These are phyloP conservation scores for Bruguiera gymnorhiza DNA, from an alignment of 345 rosid species.

Conservation along the genomic window DNA sequence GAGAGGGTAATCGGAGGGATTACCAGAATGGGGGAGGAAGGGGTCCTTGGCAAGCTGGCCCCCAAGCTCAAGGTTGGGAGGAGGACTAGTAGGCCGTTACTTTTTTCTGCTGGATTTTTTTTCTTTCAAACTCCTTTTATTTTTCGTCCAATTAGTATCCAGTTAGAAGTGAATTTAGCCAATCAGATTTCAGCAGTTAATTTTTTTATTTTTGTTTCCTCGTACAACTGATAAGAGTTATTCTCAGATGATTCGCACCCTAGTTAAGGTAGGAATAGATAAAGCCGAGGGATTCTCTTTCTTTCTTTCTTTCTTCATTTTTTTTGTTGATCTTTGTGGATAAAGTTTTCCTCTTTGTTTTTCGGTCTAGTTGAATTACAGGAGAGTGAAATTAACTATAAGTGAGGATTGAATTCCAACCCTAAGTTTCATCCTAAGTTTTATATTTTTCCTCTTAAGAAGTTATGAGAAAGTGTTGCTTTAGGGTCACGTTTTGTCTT, in stretches of 20 bases:
- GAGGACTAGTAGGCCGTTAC: not conserved
- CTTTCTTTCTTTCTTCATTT: too few species aligned
- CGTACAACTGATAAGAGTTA: not conserved
- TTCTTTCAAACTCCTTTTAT: not conserved
- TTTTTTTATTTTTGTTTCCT: not conserved
- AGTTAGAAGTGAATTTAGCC: not conserved
- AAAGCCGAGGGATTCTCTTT: not conserved
- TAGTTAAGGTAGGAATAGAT: not conserved
- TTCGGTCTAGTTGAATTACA: too few species aligned
- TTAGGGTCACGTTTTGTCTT: too few species aligned
- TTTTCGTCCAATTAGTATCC: not conserved
- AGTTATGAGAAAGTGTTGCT: too few species aligned
- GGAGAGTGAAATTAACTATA: too few species aligned
- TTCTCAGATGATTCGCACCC: not conserved
- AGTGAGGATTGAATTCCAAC: too few species aligned
- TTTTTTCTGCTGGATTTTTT: slow-evolving; percentile 4
- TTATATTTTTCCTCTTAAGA: too few species aligned
- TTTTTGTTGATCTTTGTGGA: not conserved
- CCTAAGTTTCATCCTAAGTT: not conserved
- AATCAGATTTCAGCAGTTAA: not conserved
- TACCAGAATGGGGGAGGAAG: slow-evolving; percentile 17
- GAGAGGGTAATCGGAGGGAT: slow-evolving; percentile 15
- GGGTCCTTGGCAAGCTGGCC: slow-evolving; percentile 6
- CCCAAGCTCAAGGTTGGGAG: slow-evolving; percentile 12
- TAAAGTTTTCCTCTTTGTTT: too few species aligned